Percentiles rank a stretch among this genome's conserved stretches.
These are phyloP conservation scores for Mitragyna speciosa DNA, from an alignment of 257 asterid genomes.

Conservation along the genomic window DNA sequence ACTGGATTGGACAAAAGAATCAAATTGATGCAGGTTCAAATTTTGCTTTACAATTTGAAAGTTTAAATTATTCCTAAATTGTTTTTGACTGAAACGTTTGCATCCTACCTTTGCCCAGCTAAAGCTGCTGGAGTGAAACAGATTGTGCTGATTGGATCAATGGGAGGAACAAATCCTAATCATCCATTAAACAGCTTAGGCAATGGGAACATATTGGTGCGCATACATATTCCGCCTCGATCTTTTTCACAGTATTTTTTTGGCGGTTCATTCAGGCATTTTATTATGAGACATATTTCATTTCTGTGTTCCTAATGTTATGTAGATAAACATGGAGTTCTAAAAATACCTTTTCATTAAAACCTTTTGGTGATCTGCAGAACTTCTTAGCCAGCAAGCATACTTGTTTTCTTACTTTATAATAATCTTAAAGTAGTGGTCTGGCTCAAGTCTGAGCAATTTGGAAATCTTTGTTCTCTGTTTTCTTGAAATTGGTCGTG, in stretches of 20 bases:
- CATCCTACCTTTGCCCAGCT: constrained; percentile 47
- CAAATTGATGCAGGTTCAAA: constrained; percentile 83
- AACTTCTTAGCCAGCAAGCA: neutral
- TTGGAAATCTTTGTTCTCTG: neutral
- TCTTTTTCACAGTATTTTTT: no score
- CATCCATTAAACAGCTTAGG: constrained; percentile 84
- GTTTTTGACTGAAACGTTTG: constrained; percentile 4
- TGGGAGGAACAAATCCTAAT: constrained; percentile 85
- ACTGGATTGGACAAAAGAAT: constrained; percentile 95
- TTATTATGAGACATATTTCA: neutral
- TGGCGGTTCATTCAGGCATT: no score
- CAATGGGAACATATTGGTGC: constrained; percentile 89
- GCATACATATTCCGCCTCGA: constrained; percentile 7
- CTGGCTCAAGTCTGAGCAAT: neutral
- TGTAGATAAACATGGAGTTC: neutral
- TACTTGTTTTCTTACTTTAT: neutral
- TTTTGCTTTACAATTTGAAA: neutral
- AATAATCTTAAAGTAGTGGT: neutral
- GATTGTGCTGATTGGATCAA: constrained; percentile 88
- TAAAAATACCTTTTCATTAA: neutral
- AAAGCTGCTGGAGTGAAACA: constrained; percentile 97
- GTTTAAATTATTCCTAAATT: constrained; percentile 1
- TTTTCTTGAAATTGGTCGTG: neutral
- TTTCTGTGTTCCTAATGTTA: neutral
- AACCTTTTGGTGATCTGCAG: neutral